Evolutionary conservation across 768 basidiomycete genomes (phyloP).

Genomic region (Lepiota brunneoincarnata): DNA sequence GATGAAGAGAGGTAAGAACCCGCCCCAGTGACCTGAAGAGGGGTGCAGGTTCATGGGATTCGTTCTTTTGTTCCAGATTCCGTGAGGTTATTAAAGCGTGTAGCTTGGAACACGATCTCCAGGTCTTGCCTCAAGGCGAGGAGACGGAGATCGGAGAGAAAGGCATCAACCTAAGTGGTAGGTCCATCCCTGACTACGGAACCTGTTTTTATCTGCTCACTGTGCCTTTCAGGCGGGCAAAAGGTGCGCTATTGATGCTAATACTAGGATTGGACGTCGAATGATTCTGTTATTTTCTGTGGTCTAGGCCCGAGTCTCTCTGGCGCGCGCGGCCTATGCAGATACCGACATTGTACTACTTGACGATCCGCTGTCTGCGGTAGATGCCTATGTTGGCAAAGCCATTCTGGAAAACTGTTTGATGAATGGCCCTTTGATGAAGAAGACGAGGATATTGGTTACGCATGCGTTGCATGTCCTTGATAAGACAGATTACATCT

Average conservation of each 20-base stretch:
- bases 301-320: constrained; percentile 64
- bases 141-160: constrained; percentile 74
- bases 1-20: constrained; percentile 49
- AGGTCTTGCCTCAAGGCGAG: constrained; percentile 69
- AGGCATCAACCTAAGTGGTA: constrained; percentile 67
- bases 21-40: neutral
- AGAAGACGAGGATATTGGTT: constrained; percentile 59
- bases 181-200: constrained; percentile 7
- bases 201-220: neutral
- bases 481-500: constrained; percentile 60
- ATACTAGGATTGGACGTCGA: neutral
- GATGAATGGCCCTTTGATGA: constrained; percentile 46
- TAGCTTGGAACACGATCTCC: constrained; percentile 67
- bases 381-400: constrained; percentile 76
- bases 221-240: constrained; percentile 28
- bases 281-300: neutral
- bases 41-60: neutral
- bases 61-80: constrained; percentile 30
- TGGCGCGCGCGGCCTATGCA: constrained; percentile 78
- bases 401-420: constrained; percentile 63
- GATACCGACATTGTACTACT: constrained; percentile 70
- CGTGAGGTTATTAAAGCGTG: constrained; percentile 60
- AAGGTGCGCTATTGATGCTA: constrained; percentile 23
- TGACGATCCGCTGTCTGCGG: constrained; percentile 80
- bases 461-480: constrained; percentile 60